These are phyloP conservation scores for Sambucus nigra DNA, from an alignment of 129 eudicot species.

Conservation along the genomic window DNA sequence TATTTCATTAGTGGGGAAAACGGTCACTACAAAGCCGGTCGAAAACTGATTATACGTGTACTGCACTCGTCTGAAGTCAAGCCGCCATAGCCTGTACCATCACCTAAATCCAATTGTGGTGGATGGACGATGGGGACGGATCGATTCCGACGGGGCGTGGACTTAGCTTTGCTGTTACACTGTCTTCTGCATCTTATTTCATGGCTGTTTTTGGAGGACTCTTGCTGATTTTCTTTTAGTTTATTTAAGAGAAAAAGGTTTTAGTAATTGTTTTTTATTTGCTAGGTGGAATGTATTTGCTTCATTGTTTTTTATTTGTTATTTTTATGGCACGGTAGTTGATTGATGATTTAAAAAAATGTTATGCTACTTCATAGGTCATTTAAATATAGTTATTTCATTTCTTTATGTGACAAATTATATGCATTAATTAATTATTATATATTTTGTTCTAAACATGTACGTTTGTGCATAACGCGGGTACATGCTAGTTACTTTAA, in stretches of 20 bases:
- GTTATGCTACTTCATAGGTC: too few relatives aligned
- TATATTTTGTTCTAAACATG: too few relatives aligned
- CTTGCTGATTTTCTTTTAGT: conserved; percentile 9
- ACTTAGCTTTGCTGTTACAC: conserved; percentile 10
- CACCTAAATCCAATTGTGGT: conserved; percentile 3
- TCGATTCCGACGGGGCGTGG: conserved; percentile 6
- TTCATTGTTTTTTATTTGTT: neutral
- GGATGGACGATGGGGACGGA: conserved; percentile 7
- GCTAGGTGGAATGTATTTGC: neutral
- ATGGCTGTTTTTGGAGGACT: conserved; percentile 14
- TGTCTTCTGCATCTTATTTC: conserved; percentile 16
- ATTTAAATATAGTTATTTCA: too few relatives aligned
- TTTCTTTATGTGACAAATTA: too few relatives aligned
- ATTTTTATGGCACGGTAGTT: neutral
- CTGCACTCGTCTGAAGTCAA: conserved; percentile 23
- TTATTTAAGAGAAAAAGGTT: conserved; percentile 15
- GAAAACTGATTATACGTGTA: conserved; percentile 26
- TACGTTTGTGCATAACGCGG: too few relatives aligned
- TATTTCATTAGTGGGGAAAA: conserved; percentile 50
- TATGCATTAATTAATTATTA: too few relatives aligned
- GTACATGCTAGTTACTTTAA: too few relatives aligned
- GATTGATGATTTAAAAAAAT: neutral
- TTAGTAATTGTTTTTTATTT: too few relatives aligned
- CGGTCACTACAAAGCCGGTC: conserved; percentile 39
- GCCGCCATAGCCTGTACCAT: conserved; percentile 18